Percentiles rank a stretch among this genome's conserved stretches.
These are phyloP conservation scores for Boletus insuetus DNA, from an alignment of 768 basidiomycete genomes.

Conservation along the genomic window DNA sequence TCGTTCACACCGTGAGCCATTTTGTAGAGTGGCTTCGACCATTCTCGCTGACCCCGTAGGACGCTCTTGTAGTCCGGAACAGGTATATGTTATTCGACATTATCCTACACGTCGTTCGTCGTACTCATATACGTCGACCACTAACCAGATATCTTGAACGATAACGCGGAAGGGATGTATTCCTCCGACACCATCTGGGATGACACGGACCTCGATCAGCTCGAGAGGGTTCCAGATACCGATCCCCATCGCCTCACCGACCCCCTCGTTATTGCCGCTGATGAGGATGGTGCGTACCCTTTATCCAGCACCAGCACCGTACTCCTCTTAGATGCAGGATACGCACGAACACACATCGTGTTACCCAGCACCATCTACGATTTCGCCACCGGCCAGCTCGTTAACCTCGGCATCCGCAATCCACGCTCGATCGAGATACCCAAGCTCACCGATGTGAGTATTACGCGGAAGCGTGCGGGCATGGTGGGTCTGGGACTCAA, in stretches of 20 bases:
- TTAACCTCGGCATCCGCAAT: conserved; percentile 42
- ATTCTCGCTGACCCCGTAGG: background rate
- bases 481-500: conserved; percentile 57
- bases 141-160: conserved; percentile 38
- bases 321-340: background rate
- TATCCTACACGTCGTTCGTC: background rate
- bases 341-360: conserved; percentile 36
- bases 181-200: conserved; percentile 40
- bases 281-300: conserved; percentile 22
- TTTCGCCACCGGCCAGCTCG: conserved; percentile 44
- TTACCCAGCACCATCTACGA: conserved; percentile 59
- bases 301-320: no score
- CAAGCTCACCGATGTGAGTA: conserved; percentile 38
- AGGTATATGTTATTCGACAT: conserved; percentile 26
- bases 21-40: background rate
- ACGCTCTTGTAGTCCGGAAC: conserved; percentile 43
- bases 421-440: conserved; percentile 54
- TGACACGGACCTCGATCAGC: conserved; percentile 44
- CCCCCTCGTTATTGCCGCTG: conserved; percentile 41
- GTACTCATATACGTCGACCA: background rate
- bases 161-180: conserved; percentile 43
- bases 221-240: conserved; percentile 42
- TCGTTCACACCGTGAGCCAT: conserved; percentile 56
- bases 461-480: conserved; percentile 50
- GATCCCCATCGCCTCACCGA: conserved; percentile 50